phyloP scores from a whole-genome alignment of 2,329 filamentous ascomycete genomes.

The Penicillium expansum region DNA sequence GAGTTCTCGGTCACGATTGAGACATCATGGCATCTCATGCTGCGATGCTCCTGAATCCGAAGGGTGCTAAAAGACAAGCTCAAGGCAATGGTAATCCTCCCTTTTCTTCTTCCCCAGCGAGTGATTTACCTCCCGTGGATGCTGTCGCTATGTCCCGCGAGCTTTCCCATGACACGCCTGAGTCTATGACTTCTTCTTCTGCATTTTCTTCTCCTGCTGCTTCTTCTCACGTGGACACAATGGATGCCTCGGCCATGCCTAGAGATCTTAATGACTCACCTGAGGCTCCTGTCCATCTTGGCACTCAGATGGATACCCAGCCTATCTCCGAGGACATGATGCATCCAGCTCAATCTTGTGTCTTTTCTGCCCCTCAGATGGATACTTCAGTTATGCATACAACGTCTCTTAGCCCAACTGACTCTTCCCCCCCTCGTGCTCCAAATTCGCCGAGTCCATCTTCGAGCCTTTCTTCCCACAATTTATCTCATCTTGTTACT shows the following conservation, averaged over 20 bases:
- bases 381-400: neutral
- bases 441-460: neutral
- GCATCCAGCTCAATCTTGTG: neutral
- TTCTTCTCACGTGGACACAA: constrained; percentile 3
- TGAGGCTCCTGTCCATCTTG: neutral
- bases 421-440: neutral
- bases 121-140: neutral
- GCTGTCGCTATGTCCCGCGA: neutral
- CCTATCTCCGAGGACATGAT: neutral
- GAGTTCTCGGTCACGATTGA: neutral
- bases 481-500: too few species aligned
- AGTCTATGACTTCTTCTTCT: neutral
- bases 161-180: neutral
- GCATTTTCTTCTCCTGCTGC: neutral
- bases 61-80: constrained; percentile 39
- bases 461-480: neutral
- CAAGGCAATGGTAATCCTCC: constrained; percentile 35
- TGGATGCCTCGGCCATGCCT: neutral
- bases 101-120: constrained; percentile 4
- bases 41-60: constrained; percentile 46
- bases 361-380: neutral
- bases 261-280: neutral
- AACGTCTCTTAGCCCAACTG: neutral
- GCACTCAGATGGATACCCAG: neutral
- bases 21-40: constrained; percentile 40